Evolutionary conservation across 306 rosid species (phyloP).

Genomic region (Neltuma alba): DNA sequence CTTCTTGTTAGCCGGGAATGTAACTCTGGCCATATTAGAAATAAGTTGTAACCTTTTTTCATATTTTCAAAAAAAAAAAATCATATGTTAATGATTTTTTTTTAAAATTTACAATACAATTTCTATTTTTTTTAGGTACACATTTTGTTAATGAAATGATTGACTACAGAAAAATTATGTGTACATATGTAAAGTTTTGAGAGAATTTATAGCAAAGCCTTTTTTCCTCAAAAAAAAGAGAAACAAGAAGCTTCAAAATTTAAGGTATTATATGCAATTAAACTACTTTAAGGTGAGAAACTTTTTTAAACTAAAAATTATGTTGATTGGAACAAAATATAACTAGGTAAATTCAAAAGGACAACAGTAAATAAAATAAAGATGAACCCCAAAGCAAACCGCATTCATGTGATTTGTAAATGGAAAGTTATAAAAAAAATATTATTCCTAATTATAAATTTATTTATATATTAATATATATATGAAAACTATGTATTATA

Average conservation of each 20-base stretch:
- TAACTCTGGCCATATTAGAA: background rate
- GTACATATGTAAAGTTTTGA: background rate
- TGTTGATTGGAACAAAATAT: no score
- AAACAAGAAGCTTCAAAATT: background rate
- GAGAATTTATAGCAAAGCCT: background rate
- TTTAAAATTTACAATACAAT: background rate
- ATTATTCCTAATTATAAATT: no score
- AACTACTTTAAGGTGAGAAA: background rate
- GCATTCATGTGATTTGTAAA: no score
- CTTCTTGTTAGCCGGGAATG: background rate
- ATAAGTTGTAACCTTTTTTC: no score
- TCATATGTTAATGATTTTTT: background rate
- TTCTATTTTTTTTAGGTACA: background rate
- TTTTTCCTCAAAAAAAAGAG: background rate
- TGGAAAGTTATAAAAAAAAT: no score
- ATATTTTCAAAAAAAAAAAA: no score
- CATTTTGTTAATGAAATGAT: background rate
- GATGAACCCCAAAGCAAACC: no score
- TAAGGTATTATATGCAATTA: background rate
- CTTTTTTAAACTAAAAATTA: no score
- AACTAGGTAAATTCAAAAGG: no score
- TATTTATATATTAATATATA: no score
- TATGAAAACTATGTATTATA: no score
- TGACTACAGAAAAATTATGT: background rate
- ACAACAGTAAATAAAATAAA: no score